Evolutionary conservation across 768 basidiomycete genomes (phyloP).

Genomic region (Cytidiella melzeri): DNA sequence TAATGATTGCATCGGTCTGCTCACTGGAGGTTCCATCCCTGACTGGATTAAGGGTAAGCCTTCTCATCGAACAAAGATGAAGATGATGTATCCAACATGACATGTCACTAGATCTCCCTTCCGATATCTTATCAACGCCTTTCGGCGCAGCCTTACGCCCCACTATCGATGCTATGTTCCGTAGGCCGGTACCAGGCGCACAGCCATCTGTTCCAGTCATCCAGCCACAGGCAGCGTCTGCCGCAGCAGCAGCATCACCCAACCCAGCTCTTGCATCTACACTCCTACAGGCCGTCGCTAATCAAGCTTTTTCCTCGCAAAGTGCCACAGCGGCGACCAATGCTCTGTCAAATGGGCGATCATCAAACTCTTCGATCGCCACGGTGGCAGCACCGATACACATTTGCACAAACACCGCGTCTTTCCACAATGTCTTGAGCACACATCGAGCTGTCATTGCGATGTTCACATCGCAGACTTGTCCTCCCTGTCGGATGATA

Average conservation of each 20-base stretch:
- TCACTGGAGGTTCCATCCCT: conserved; percentile 81
- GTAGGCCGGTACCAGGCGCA: conserved; percentile 44
- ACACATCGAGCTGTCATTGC: conserved; percentile 69
- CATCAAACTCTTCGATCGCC: conserved; percentile 34
- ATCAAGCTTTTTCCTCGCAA: conserved; percentile 36
- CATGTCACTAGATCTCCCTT: conserved; percentile 53
- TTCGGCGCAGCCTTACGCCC: conserved; percentile 84
- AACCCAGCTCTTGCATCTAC: conserved; percentile 46
- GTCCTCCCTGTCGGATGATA: conserved; percentile 78
- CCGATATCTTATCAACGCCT: conserved; percentile 84
- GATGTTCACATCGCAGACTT: conserved; percentile 74
- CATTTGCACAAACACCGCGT: conserved; percentile 65
- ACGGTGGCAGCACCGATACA: conserved; percentile 61
- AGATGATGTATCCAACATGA: background rate
- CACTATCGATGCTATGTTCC: conserved; percentile 88
- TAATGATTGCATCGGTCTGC: conserved; percentile 78
- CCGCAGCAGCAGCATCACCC: conserved; percentile 30
- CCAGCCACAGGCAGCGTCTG: conserved; percentile 25
- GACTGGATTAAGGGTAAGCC: conserved; percentile 69
- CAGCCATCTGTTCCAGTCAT: conserved; percentile 23
- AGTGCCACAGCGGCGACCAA: conserved; percentile 17
- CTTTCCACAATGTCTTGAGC: conserved; percentile 59
- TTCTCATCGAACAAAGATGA: too few relatives aligned
- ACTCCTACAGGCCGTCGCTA: conserved; percentile 51
- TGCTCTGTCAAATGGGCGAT: conserved; percentile 19